These are phyloP conservation scores for Apiotrichum veenhuisii DNA, from an alignment of 1,284 basidiomycete species.

Conservation along the genomic window DNA sequence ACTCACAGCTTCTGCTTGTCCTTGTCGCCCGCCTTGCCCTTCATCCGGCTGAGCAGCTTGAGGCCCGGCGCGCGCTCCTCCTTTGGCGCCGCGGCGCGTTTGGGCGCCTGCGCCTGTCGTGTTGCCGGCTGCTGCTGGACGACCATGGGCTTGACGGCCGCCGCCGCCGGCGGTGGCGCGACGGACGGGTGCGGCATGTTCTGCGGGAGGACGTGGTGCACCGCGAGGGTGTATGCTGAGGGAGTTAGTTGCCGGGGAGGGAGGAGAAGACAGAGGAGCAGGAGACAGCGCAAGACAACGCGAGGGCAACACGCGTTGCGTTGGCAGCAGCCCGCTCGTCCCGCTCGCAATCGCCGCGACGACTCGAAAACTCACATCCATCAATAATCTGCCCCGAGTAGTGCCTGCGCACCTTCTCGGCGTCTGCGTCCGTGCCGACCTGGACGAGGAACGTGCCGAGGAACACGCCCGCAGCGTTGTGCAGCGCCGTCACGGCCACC, in stretches of 20 bases:
- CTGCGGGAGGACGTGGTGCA: conserved; percentile 39
- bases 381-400: conserved; percentile 43
- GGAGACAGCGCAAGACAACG: no score
- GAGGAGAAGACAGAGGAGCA: neutral
- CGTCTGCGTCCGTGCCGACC: conserved; percentile 32
- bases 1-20: conserved; percentile 38
- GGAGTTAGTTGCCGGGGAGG: neutral
- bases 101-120: neutral
- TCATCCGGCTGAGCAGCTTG: conserved; percentile 31
- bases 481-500: conserved; percentile 29
- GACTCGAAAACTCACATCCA: conserved; percentile 39
- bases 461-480: conserved; percentile 24
- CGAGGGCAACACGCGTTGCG: no score
- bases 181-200: conserved; percentile 25
- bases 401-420: conserved; percentile 34
- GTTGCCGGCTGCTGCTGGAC: conserved; percentile 3
- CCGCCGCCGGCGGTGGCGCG: neutral
- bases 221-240: conserved; percentile 34
- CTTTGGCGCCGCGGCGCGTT: conserved; percentile 21
- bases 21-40: conserved; percentile 24
- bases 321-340: no score
- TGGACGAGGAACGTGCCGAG: conserved; percentile 36
- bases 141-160: conserved; percentile 6
- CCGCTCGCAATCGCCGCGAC: no score
- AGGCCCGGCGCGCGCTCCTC: conserved; percentile 31